phyloP scores from a whole-genome alignment of 2,329 filamentous ascomycete genomes.

The Sporothrix schenckii region DNA sequence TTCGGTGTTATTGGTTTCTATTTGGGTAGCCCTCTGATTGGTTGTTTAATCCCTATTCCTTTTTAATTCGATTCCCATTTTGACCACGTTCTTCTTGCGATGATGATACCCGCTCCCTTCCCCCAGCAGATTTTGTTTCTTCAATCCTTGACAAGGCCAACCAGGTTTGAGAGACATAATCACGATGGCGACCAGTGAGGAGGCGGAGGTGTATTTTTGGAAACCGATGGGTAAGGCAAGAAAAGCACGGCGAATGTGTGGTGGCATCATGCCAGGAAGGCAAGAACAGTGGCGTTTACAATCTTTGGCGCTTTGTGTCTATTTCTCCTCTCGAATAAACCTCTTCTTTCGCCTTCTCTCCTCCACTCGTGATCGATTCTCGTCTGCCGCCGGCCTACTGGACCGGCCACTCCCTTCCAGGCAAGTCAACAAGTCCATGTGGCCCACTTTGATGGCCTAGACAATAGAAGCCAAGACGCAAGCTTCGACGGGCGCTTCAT shows the following conservation, averaged over 20 bases:
- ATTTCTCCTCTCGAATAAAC: not conserved
- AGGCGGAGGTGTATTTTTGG: constrained; percentile 24
- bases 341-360: not conserved
- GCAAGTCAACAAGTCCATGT: not conserved
- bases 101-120: not conserved
- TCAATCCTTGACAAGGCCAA: too few species aligned
- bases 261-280: not conserved
- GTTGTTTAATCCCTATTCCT: constrained; percentile 17
- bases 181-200: not conserved
- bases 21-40: constrained; percentile 22
- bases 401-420: constrained; percentile 17
- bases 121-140: not conserved
- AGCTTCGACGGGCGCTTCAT: constrained; percentile 13
- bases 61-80: not conserved
- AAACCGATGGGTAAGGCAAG: constrained; percentile 25
- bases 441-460: not conserved
- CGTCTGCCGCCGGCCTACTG: constrained; percentile 31
- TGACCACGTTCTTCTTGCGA: not conserved
- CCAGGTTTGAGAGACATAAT: not conserved
- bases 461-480: constrained; percentile 5
- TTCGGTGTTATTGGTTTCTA: constrained; percentile 24
- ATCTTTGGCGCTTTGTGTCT: not conserved
- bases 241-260: not conserved
- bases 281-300: constrained; percentile 1
- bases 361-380: constrained; percentile 10